Evolutionary conservation across 2,329 filamentous ascomycete genomes (phyloP).

Genomic region (Fusarium ambrosium): DNA sequence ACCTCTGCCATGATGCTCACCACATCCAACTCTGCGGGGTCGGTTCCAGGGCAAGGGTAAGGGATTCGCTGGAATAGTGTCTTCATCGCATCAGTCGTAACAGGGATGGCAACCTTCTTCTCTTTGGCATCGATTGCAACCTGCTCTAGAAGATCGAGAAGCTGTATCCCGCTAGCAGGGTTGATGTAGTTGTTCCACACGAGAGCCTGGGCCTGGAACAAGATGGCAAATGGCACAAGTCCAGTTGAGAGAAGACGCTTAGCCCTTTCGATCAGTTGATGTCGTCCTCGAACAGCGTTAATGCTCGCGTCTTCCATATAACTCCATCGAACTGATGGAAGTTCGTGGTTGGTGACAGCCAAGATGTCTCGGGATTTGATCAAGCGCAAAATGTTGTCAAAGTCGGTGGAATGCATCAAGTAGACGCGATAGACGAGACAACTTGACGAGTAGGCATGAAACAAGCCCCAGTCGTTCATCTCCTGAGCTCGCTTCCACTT

Average conservation of each 20-base stretch:
- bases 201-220: slow-evolving; percentile 74
- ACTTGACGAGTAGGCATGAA: slow-evolving; percentile 45
- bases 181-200: slow-evolving; percentile 73
- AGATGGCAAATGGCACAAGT: slow-evolving; percentile 61
- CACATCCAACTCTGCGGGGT: slow-evolving; percentile 58
- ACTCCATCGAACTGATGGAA: slow-evolving; percentile 33
- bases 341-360: slow-evolving; percentile 39
- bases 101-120: slow-evolving; percentile 48
- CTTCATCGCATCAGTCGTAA: slow-evolving; percentile 68
- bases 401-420: not conserved
- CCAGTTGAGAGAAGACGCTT: slow-evolving; percentile 42
- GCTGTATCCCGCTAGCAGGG: slow-evolving; percentile 62
- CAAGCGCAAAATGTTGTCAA: slow-evolving; percentile 31
- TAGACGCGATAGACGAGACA: slow-evolving; percentile 61
- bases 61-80: slow-evolving; percentile 66
- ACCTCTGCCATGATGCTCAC: slow-evolving; percentile 57
- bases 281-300: slow-evolving; percentile 21
- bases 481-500: slow-evolving; percentile 49
- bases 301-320: slow-evolving; percentile 39
- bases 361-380: slow-evolving; percentile 44
- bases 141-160: slow-evolving; percentile 61
- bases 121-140: slow-evolving; percentile 46
- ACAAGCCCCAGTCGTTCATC: slow-evolving; percentile 39
- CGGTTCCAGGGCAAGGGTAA: slow-evolving; percentile 65
- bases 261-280: slow-evolving; percentile 39